A percentile compares a stretch with the other conserved stretches of the same genome.
Evolutionary conservation across 148 eudicot species (phyloP).

Genomic region (Chenopodium berlandieri): DNA sequence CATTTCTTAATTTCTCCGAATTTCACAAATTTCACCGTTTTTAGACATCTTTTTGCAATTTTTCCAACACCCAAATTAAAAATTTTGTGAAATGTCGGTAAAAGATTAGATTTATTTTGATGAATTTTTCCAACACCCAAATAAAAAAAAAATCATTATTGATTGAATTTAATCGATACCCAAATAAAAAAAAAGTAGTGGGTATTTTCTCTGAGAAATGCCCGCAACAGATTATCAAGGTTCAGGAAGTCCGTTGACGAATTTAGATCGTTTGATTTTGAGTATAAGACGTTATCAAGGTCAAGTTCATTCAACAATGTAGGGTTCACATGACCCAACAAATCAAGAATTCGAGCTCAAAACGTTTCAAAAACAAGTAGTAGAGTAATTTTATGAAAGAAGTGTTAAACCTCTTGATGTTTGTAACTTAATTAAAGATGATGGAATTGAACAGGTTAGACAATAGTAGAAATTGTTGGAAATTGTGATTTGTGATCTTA

Average conservation of each 20-base stretch:
- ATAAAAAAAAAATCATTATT: neutral
- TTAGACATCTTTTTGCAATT: neutral
- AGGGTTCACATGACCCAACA: slow-evolving; percentile 32
- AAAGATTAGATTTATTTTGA: neutral
- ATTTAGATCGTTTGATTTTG: slow-evolving; percentile 45
- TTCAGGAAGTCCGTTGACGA: slow-evolving; percentile 38
- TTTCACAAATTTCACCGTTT: neutral
- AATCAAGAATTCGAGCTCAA: slow-evolving; percentile 44
- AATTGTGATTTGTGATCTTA: slow-evolving; percentile 52
- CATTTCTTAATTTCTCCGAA: neutral
- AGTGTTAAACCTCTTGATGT: slow-evolving; percentile 76
- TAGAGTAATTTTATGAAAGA: slow-evolving; percentile 55
- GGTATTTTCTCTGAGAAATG: slow-evolving; percentile 46
- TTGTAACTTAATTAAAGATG: slow-evolving; percentile 76
- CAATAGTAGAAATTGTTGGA: slow-evolving; percentile 74
- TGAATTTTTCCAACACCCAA: neutral
- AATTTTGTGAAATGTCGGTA: neutral
- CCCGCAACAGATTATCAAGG: slow-evolving; percentile 60
- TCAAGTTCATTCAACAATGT: slow-evolving; percentile 33
- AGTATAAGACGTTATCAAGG: slow-evolving; percentile 50
- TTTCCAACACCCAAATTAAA: neutral
- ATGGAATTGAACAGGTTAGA: slow-evolving; percentile 74
- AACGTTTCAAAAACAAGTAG: slow-evolving; percentile 56
- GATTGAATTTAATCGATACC: neutral
- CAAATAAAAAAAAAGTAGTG: slow-evolving; percentile 10